A percentile compares a stretch with the other conserved stretches of the same genome.
Conservation (phyloP, 371 early-diverging fungal species). For the Actinomortierella ambigua region DNA sequence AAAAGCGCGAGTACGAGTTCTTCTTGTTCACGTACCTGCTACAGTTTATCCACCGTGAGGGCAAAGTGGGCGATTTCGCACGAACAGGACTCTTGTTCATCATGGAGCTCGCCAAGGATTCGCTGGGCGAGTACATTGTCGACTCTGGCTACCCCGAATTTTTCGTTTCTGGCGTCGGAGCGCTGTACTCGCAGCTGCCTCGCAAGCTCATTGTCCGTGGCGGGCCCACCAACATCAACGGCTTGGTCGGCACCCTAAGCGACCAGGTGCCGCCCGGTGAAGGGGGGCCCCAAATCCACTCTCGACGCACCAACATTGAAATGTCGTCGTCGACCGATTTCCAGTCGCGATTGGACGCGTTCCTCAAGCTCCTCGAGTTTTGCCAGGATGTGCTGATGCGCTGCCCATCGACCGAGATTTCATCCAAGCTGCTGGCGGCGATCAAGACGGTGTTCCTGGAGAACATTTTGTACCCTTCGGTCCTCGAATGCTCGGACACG, state of each 20-base stretch:
- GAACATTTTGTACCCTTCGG: constrained; percentile 85
- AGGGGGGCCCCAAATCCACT: constrained; percentile 8
- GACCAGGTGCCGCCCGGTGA: constrained; percentile 38
- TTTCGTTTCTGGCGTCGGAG: constrained; percentile 87
- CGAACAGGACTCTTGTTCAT: constrained; percentile 88
- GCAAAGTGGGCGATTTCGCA: constrained; percentile 87
- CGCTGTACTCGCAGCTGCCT: constrained; percentile 92
- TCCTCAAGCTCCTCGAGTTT: constrained; percentile 79
- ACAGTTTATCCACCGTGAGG: constrained; percentile 87
- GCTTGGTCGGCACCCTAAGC: constrained; percentile 51
- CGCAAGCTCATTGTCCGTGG: constrained; percentile 70
- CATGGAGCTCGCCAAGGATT: constrained; percentile 80
- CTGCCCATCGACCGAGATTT: constrained; percentile 79
- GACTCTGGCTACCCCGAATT: constrained; percentile 83
- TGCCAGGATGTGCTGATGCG: constrained; percentile 83
- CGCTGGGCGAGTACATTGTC: constrained; percentile 78
- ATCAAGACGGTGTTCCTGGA: constrained; percentile 81
- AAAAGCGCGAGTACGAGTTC: constrained; percentile 75
- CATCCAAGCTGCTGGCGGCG: constrained; percentile 62
- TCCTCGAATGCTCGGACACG: constrained; percentile 86
- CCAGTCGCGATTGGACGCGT: constrained; percentile 75
- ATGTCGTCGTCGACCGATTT: constrained; percentile 68
- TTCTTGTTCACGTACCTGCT: constrained; percentile 85
- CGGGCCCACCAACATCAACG: constrained; percentile 52
- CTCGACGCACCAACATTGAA: constrained; percentile 48